A percentile compares a stretch with the other conserved stretches of the same genome.
Conservation (phyloP, 768 basidiomycete genomes). For the Tulasnella sp. region DNA sequence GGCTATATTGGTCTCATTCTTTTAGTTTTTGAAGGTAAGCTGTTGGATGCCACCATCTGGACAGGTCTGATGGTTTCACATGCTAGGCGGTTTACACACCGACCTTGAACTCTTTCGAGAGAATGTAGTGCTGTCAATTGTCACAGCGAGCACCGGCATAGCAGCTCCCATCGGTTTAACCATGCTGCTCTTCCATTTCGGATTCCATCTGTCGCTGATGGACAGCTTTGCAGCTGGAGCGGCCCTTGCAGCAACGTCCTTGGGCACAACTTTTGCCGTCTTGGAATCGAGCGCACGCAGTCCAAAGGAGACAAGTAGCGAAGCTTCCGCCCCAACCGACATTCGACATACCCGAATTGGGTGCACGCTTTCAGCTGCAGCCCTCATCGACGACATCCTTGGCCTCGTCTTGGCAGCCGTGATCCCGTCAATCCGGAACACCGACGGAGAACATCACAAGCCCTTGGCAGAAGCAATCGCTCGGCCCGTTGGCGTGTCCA, state of each 20-base stretch:
- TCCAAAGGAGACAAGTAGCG: constrained; percentile 38
- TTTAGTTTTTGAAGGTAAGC: constrained; percentile 50
- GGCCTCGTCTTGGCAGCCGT: constrained; percentile 59
- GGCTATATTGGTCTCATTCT: constrained; percentile 49
- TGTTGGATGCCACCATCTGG: neutral
- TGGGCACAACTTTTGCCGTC: constrained; percentile 64
- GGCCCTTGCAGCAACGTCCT: constrained; percentile 58
- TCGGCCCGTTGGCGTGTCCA: constrained; percentile 21
- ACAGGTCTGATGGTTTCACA: neutral
- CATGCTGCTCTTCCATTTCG: constrained; percentile 46
- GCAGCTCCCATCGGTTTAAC: constrained; percentile 50
- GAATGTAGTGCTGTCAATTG: constrained; percentile 48
- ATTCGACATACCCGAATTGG: constrained; percentile 52
- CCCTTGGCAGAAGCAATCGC: constrained; percentile 16
- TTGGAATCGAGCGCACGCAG: constrained; percentile 35
- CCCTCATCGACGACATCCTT: constrained; percentile 62
- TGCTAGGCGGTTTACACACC: constrained; percentile 53
- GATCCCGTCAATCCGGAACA: constrained; percentile 37
- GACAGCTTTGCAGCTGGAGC: constrained; percentile 62
- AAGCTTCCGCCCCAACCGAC: constrained; percentile 33
- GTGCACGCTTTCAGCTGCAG: constrained; percentile 57
- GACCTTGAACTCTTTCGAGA: constrained; percentile 46
- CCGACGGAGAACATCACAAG: neutral
- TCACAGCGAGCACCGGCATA: constrained; percentile 54
- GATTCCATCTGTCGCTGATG: constrained; percentile 43